Evolutionary conservation across 1,284 basidiomycete genomes (phyloP).

Genomic region (Naganishia liquefaciens): DNA sequence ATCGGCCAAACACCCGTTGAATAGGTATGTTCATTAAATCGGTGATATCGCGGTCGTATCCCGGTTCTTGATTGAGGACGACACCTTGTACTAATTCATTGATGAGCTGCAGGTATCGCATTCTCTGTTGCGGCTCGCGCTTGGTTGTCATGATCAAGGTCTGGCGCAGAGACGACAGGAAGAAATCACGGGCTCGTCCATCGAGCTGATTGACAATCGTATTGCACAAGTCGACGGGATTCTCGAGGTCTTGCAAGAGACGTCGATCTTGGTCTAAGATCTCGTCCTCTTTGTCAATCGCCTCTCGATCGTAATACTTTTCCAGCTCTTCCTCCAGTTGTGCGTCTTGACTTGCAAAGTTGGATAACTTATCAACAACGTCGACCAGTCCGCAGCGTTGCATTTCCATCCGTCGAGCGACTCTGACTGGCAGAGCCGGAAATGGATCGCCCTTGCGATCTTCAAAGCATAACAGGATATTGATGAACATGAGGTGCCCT

Average conservation of each 20-base stretch:
- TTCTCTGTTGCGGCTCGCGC: constrained; percentile 66
- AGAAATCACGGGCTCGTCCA: constrained; percentile 78
- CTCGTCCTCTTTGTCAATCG: constrained; percentile 76
- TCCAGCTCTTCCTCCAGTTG: constrained; percentile 69
- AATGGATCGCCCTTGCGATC: constrained; percentile 80
- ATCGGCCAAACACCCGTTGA: constrained; percentile 80
- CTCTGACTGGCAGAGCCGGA: constrained; percentile 82
- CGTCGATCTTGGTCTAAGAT: constrained; percentile 75
- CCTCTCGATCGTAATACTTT: constrained; percentile 67
- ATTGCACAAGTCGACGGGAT: constrained; percentile 83
- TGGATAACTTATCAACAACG: constrained; percentile 71
- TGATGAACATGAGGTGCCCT: constrained; percentile 73
- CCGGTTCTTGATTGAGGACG: constrained; percentile 81
- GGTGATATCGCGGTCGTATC: constrained; percentile 69
- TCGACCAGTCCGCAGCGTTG: constrained; percentile 63
- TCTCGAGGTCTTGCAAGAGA: constrained; percentile 73
- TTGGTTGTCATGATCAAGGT: constrained; percentile 86
- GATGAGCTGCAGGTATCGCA: constrained; percentile 88
- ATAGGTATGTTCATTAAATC: constrained; percentile 86
- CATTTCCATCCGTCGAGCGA: constrained; percentile 56
- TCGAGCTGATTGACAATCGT: constrained; percentile 75
- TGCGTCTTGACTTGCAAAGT: constrained; percentile 58
- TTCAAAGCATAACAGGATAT: constrained; percentile 63
- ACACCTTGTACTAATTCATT: constrained; percentile 91
- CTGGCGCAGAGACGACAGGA: constrained; percentile 90